Base-by-base conservation (phyloP, 2,329 filamentous ascomycete species). In the Plenodomus biglobosus region DNA sequence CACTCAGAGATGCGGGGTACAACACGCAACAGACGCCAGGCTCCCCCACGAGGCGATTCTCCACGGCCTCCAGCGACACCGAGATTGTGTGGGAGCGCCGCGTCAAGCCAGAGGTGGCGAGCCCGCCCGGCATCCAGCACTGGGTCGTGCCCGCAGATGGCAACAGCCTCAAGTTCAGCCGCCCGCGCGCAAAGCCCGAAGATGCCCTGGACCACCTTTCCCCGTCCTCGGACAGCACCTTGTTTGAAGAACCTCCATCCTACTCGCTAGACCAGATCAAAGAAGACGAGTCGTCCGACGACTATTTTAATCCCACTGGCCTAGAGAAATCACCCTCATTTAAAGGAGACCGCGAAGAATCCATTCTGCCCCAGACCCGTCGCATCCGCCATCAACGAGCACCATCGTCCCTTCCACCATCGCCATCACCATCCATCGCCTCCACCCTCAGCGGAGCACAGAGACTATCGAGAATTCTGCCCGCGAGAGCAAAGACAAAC, bases 1-100 rank as follows among this genome's bases (percentile, higher is more conserved):
- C 55, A 30, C 46, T 59, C 37, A 50, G 53, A 35, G 53, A 57
- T 44, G 54, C 56, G 46, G 56, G 56, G 40, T 51, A 56, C 55
- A 51, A 56, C 35, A 56, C 48, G 19, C 52, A 53, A 30, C 50
- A 56, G 38, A 50, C 52, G 37, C 52, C 49, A 5, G 44, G 44
- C 22, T 46, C 56, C 38, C 56, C 56, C 21, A 47, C 51, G 11
- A 43, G 54, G 32, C 51, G 50, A 38, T 57, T 59, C 39, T 57
- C 54, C 15, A 48, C 49, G 15, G 46, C 55, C 35, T 37, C 35
- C 16, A 50, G 55, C 50, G 54, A 57, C 43, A 46, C 56, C 36
- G 52, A 54, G 17, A 55, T 41, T 41, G 46, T 38, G n/a, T 44
- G 46, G 40, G 50, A 46, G 46, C 37, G 40, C 46, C 44, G 43